Percentiles rank a stretch among this genome's conserved stretches.
These are phyloP conservation scores for Boechera divaricarpa DNA, from an alignment of 345 rosid species.

Conservation along the genomic window DNA sequence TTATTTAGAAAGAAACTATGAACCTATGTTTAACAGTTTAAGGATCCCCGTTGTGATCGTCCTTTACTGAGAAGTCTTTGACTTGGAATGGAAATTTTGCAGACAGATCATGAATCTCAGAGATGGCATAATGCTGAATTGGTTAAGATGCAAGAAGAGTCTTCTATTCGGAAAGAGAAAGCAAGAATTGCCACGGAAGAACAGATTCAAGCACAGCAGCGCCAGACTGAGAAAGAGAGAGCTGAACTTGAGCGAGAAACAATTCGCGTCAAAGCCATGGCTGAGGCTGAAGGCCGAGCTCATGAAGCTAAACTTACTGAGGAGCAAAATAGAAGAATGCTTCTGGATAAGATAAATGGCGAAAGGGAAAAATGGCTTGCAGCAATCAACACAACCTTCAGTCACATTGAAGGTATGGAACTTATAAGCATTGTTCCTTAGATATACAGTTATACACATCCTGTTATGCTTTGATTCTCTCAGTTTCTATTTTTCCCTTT, in stretches of 20 bases:
- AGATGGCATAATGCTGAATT: constrained; percentile 81
- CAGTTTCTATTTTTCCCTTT: background rate
- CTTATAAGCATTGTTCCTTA: constrained; percentile 14
- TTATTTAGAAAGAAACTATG: background rate
- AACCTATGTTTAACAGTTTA: background rate
- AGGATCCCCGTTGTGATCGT: background rate
- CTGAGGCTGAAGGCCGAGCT: constrained; percentile 95
- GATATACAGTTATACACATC: background rate
- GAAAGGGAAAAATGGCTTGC: constrained; percentile 99
- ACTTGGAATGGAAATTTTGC: constrained; percentile 39
- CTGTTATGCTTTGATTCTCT: constrained; percentile 10
- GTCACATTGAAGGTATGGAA: constrained; percentile 86
- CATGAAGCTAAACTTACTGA: constrained; percentile 90
- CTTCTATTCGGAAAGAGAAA: constrained; percentile 78
- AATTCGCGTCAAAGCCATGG: constrained; percentile 93
- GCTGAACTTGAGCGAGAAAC: constrained; percentile 96
- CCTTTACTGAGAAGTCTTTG: constrained; percentile 19
- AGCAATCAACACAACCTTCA: constrained; percentile 83
- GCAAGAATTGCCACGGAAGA: constrained; percentile 82
- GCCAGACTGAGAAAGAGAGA: constrained; percentile 97
- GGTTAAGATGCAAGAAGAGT: constrained; percentile 93
- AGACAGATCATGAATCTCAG: constrained; percentile 97
- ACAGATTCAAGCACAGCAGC: constrained; percentile 95
- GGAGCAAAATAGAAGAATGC: constrained; percentile 89
- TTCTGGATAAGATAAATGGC: constrained; percentile 78